Percentiles rank a stretch among this genome's conserved stretches.
Conservation (phyloP, 805 yeast species). For the Lipomyces chichibuensis region DNA sequence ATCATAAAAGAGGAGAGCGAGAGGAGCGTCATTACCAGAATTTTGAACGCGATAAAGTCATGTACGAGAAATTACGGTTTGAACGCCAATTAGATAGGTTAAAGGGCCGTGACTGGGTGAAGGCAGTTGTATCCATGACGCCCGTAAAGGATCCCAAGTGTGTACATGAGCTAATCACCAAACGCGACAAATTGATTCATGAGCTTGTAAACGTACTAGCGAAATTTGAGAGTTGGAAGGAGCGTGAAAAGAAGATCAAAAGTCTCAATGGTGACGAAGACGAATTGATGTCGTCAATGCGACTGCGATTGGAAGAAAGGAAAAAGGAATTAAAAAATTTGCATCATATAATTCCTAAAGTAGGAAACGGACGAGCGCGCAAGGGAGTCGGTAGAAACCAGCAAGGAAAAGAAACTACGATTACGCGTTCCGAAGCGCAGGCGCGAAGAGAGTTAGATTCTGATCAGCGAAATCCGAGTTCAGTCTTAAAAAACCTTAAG, state of each 20-base stretch:
- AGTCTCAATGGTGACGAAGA: background rate
- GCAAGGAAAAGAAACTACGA: background rate
- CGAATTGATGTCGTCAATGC: background rate
- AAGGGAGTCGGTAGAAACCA: background rate
- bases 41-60: conserved; percentile 29
- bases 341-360: background rate
- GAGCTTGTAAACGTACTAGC: conserved; percentile 20
- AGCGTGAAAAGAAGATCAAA: conserved; percentile 21
- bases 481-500: background rate
- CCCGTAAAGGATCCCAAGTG: conserved; percentile 23
- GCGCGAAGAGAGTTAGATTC: background rate
- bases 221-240: conserved; percentile 28
- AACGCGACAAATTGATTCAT: conserved; percentile 18
- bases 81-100: conserved; percentile 30
- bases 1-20: conserved; percentile 28
- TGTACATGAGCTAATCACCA: conserved; percentile 16
- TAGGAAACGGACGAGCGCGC: background rate
- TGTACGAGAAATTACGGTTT: conserved; percentile 30
- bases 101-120: conserved; percentile 28
- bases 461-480: background rate
- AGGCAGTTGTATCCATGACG: conserved; percentile 27
- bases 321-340: background rate
- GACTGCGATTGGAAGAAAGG: conserved; percentile 9
- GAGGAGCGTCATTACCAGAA: conserved; percentile 30
- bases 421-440: background rate